Evolutionary conservation across 2,329 filamentous ascomycete species (phyloP), one percentile per base, ranked within the genome.

Genomic region (Xylariaceae sp.): DNA sequence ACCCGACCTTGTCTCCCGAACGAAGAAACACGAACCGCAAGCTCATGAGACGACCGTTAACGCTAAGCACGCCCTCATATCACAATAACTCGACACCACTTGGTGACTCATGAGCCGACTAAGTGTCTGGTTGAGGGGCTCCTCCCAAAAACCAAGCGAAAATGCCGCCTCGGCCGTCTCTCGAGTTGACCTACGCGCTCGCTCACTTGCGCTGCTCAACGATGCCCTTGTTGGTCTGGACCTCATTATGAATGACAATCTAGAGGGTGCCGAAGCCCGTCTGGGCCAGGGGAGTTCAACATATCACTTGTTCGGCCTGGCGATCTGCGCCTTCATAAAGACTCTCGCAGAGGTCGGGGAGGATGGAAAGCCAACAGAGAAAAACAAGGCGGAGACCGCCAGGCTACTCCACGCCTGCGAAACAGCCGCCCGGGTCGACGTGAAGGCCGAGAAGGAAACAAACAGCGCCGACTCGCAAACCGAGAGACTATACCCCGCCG

Each of bases 331-430:
- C 44, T 97, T 97, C 69, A 85, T 97, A 71, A 80, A 85, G 63
- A 91, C 91, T 19, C 86, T 94, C 2, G 75, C 97, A 1, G 91
- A 91, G 1, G 94, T 96, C 65, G 94, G 97, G 72, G 91, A 95
- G 70, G 85, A 94, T 3, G 80, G 95, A 19, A 19, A 19, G 19
- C 19, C 19, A 19, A 19, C 19, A 19, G 19, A 19, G 32, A 34
- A 8, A 34, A 34, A 8, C 61, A 94, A 97, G 87, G 84, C 83
- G 54, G 85, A 95, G 74, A 90, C 94, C 27, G 83, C 84, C 11
- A 79, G 83, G 30, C 80, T 83, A 47, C 78, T 99, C 30, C 79
- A 79, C 49, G 83, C 87, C 44, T 89, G 89, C 54, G 92, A 97
- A 73, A 83, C 80, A 32, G 79, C 81, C 50, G 88, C 91, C 3